Evolutionary conservation across 306 rosid genomes (phyloP), one percentile per base, ranked within the genome.

Genomic region (Leucaena leucocephala): DNA sequence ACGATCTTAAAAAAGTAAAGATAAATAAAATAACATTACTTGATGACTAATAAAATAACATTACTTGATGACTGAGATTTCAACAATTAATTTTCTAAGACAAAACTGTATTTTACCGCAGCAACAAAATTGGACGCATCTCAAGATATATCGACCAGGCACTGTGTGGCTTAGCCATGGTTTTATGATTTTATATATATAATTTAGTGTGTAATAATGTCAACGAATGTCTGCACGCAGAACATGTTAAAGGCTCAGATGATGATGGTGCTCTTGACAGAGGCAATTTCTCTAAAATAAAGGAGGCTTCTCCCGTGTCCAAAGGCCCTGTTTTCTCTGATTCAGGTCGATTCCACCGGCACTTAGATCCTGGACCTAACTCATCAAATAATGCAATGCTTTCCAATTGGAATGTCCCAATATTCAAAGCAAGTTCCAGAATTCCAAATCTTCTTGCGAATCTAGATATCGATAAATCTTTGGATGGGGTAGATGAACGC

Each of bases 401-500:
- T 64, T 66, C 81, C 35, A 81, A 87, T 61, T 75, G 59, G 48
- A 66, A 76, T 48, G 52, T 58, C 81, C 74, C 77, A 58, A 70
- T 76, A 21, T 81, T 80, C 63, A 82, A 78, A 80, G 81, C 42
- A 50, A 82, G 80, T 62, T 55, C 69, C 61, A 91, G 77, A 39
- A 61, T 64, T 81, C 76, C 73, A 74, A 70, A 75, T 74, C 72
- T 82, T 80, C 80, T 65, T 77, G 40, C 78, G 72, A 79, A 71
- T 78, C 68, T 68, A 59, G 85, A 82, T 71, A 75, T 67, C 73
- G 90, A 80, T 80, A 89, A 84, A 52, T 77, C 88, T 42, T 76
- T 91, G 54, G 89, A 83, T 46, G 81, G 70, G 76, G 86, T 86
- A 19, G 97, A 91, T 85, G 84, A 73, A 52, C 82, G 80, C 83